Evolutionary conservation across 2,329 filamentous ascomycete genomes (phyloP), one percentile per base, ranked within the genome.

Genomic region (Cercospora sp.): DNA sequence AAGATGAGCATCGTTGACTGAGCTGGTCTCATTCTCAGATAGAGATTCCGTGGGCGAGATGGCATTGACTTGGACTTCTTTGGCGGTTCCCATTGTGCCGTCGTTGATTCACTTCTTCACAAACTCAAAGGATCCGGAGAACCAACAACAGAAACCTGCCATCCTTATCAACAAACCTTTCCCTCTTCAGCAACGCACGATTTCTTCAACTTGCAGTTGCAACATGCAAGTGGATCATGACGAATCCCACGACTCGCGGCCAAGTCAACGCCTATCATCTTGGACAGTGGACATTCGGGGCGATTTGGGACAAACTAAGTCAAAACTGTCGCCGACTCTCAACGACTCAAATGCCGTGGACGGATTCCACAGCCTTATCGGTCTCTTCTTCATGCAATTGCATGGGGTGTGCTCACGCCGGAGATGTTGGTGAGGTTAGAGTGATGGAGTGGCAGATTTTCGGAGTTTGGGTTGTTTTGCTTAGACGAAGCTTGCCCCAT

Each of bases 391-490:
- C 45, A 51, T 51, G 45, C 45, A 51, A 13, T 12, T 51, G 26
- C 45, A 51, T 12, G 45, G 45, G 45, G 45, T 51, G 10, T 24
- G 21, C 12, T 51, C 9, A 13, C 45, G 18, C 10, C 45, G 18
- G 21, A 51, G 45, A 51, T 51, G 45, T 26, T 24, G 18, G 76
- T 76, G 62, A 79, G 77, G 66, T 78, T 77, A 70, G 69, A 68
- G 43, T 76, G 73, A 45, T 78, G 72, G 30, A 78, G 21, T 51
- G 45, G 45, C 18, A 51, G 21, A 51, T 51, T 13, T 12, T 51
- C 45, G 45, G 45, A 21, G 37, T n/a, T 51, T 21, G 45, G 21
- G n/a, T 21, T 51, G 45, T 26, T 51, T 21, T 51, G 45, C 45
- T 51, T 51, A 24, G 21, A 51, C 45, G 45, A 24, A 51, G 45